A percentile compares a stretch with the other conserved stretches of the same genome.
Conservation (phyloP, 1,139 yeast genomes). For the Lipomyces yarrowii region DNA sequence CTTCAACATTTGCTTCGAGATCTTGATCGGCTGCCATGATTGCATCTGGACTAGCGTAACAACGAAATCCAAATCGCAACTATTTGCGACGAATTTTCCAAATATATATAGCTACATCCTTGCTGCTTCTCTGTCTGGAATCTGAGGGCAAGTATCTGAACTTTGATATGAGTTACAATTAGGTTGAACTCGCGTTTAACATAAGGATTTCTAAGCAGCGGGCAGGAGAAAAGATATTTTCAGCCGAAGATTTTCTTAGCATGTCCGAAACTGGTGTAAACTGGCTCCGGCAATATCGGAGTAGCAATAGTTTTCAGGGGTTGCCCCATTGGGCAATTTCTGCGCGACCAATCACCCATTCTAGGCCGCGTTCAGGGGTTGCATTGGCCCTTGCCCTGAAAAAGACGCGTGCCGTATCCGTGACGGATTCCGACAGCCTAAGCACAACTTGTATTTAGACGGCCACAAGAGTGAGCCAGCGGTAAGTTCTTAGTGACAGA, state of each 20-base stretch:
- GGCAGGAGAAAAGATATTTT: neutral
- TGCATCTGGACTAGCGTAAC: neutral
- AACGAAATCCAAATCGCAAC: neutral
- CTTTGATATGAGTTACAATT: neutral
- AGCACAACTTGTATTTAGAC: too few relatives aligned
- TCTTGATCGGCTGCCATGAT: neutral
- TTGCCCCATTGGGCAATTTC: constrained; percentile 2
- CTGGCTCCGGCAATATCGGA: neutral
- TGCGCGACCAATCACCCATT: constrained; percentile 4
- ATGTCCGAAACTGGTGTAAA: neutral
- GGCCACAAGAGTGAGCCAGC: neutral
- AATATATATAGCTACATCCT: neutral
- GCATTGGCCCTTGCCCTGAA: neutral
- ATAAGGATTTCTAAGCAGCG: neutral
- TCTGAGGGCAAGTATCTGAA: neutral
- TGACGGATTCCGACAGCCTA: too few relatives aligned
- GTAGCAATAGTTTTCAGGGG: neutral
- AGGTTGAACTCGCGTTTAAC: neutral
- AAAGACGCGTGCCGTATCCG: too few relatives aligned
- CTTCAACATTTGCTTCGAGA: neutral
- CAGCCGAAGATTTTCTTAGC: neutral
- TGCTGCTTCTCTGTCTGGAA: neutral
- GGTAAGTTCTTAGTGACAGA: neutral
- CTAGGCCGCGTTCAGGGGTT: neutral
- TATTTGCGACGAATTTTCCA: neutral